Evolutionary conservation across 805 yeast species (phyloP).

Genomic region (Schwanniomyces occidentalis): DNA sequence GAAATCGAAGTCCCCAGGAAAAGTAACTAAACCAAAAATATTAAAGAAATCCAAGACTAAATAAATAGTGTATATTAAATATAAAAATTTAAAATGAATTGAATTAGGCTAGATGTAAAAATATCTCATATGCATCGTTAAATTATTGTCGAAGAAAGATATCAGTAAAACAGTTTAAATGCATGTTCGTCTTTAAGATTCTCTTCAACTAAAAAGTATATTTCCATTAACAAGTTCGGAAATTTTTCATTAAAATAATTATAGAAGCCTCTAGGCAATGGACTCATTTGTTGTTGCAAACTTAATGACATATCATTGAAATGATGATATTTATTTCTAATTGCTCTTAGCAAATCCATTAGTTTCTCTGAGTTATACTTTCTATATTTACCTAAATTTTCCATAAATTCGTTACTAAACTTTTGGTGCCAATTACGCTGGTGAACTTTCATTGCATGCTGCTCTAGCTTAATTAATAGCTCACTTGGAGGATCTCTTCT

Average conservation of each 20-base stretch:
- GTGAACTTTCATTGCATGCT: slow-evolving; percentile 46
- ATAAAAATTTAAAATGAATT: slow-evolving; percentile 2
- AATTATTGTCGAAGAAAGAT: neutral
- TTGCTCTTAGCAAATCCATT: slow-evolving; percentile 83
- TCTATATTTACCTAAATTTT: slow-evolving; percentile 86
- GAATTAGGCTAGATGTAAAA: neutral
- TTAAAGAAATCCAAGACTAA: slow-evolving; percentile 3
- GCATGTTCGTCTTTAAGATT: slow-evolving; percentile 65
- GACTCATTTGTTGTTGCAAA: slow-evolving; percentile 66
- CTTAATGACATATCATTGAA: slow-evolving; percentile 81
- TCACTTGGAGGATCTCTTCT: slow-evolving; percentile 75
- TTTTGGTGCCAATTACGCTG: slow-evolving; percentile 74
- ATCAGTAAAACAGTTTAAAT: slow-evolving; percentile 41
- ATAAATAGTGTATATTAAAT: slow-evolving; percentile 5
- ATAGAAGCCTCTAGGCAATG: slow-evolving; percentile 84
- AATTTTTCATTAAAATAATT: slow-evolving; percentile 70
- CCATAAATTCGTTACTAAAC: slow-evolving; percentile 73
- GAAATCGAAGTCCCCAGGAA: neutral
- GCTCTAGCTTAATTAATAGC: slow-evolving; percentile 56
- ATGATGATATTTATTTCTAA: slow-evolving; percentile 93
- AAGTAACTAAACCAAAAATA: slow-evolving; percentile 4
- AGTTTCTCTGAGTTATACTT: slow-evolving; percentile 78
- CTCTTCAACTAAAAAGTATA: slow-evolving; percentile 60
- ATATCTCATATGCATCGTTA: slow-evolving; percentile 9
- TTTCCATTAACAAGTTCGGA: slow-evolving; percentile 76